Evolutionary conservation across 2,329 filamentous ascomycete species (phyloP).

Genomic region (Curvularia sp.): DNA sequence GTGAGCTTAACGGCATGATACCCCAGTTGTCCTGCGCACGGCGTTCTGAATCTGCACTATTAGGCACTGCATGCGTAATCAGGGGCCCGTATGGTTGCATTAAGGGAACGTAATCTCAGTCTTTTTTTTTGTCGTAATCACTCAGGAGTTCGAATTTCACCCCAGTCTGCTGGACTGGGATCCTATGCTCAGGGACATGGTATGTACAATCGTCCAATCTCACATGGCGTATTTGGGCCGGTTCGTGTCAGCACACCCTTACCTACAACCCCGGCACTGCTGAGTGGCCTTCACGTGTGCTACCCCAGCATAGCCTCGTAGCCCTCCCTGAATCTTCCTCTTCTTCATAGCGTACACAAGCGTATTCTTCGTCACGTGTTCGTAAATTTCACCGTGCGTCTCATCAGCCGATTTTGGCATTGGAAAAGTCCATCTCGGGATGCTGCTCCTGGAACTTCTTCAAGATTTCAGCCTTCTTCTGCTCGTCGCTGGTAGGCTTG

Average conservation of each 20-base stretch:
- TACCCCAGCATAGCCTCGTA: background rate
- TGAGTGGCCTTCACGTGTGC: background rate
- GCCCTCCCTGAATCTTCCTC: background rate
- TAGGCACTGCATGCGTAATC: background rate
- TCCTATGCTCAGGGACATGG: background rate
- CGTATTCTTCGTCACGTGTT: background rate
- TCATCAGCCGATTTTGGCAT: constrained; percentile 64
- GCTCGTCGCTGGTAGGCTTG: constrained; percentile 87
- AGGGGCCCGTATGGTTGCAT: background rate
- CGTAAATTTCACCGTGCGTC: background rate
- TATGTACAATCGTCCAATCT: constrained; percentile 1
- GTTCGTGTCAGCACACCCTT: background rate
- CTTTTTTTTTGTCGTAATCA: background rate
- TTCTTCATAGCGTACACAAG: background rate
- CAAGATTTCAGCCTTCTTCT: constrained; percentile 92
- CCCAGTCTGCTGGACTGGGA: background rate
- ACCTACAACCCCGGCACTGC: background rate
- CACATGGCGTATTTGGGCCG: background rate
- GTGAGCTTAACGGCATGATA: background rate
- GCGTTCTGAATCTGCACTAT: background rate
- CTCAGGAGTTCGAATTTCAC: background rate
- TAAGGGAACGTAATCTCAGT: background rate
- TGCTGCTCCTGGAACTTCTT: constrained; percentile 86
- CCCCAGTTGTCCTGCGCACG: constrained; percentile 1
- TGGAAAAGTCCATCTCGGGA: constrained; percentile 74